These are phyloP conservation scores for Geotrichum carabidarum DNA, from an alignment of 1,139 yeast species.

Conservation along the genomic window DNA sequence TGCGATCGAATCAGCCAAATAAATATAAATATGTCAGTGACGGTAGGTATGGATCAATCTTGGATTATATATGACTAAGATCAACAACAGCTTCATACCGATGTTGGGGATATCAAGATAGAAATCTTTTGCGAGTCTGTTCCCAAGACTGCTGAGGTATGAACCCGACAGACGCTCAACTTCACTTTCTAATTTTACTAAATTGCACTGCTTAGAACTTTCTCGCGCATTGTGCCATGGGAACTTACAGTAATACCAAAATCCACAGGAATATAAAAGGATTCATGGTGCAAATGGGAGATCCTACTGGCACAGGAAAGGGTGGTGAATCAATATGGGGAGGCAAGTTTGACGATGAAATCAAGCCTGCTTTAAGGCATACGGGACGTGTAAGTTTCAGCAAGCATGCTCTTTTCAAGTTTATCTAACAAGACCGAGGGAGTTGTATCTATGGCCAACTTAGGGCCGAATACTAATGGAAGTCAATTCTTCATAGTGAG, in stretches of 20 bases:
- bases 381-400: slow-evolving; percentile 40
- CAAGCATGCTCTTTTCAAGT: background rate
- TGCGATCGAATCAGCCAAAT: background rate
- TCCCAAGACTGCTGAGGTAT: slow-evolving; percentile 40
- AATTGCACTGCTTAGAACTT: slow-evolving; percentile 34
- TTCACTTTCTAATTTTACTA: background rate
- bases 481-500: slow-evolving; percentile 43
- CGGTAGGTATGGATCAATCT: slow-evolving; percentile 2
- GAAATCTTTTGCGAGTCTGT: slow-evolving; percentile 42
- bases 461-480: slow-evolving; percentile 44
- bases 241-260: slow-evolving; percentile 41
- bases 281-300: slow-evolving; percentile 50
- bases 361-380: slow-evolving; percentile 42
- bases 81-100: slow-evolving; percentile 36
- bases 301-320: slow-evolving; percentile 48
- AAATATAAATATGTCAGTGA: slow-evolving; percentile 11
- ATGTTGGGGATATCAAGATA: slow-evolving; percentile 40
- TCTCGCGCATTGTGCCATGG: slow-evolving; percentile 48
- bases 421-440: slow-evolving; percentile 31
- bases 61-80: background rate
- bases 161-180: slow-evolving; percentile 1
- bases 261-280: slow-evolving; percentile 44
- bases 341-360: slow-evolving; percentile 48
- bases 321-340: slow-evolving; percentile 53
- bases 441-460: slow-evolving; percentile 45